phyloP scores from a whole-genome alignment of 768 basidiomycete species.

The Leccinum subtestaceum region DNA sequence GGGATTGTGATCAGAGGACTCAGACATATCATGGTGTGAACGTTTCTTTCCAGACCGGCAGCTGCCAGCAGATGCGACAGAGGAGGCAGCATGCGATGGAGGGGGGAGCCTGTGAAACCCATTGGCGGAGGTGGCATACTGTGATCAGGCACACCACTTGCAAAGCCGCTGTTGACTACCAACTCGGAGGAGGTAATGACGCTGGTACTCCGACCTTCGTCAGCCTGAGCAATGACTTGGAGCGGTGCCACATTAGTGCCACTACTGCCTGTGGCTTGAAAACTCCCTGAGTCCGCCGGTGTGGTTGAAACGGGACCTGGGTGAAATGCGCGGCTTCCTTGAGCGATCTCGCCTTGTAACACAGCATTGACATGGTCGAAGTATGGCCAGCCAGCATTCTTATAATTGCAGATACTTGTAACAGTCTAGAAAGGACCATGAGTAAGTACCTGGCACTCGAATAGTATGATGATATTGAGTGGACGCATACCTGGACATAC shows the following conservation, averaged over 20 bases:
- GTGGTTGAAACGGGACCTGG: background rate
- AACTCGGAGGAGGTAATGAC: background rate
- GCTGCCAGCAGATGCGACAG: too few species aligned
- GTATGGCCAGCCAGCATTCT: background rate
- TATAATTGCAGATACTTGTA: background rate
- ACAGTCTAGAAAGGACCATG: background rate
- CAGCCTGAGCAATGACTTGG: background rate
- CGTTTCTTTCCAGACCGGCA: too few species aligned
- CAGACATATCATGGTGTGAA: background rate
- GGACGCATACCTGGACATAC: background rate
- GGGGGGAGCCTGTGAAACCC: too few species aligned
- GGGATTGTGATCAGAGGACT: background rate
- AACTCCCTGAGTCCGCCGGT: background rate
- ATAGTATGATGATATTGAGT: background rate
- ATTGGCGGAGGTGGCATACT: too few species aligned
- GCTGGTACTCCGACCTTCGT: background rate
- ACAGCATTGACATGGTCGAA: background rate
- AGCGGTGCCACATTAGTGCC: background rate
- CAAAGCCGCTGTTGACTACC: background rate
- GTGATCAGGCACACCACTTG: background rate
- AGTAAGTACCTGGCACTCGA: background rate
- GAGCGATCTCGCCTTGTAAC: background rate
- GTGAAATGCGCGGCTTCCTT: background rate
- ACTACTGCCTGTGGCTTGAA: background rate
- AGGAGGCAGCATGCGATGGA: too few species aligned